These are phyloP conservation scores for Zygnema cylindricum DNA, from an alignment of 139 green algal species.

Conservation along the genomic window DNA sequence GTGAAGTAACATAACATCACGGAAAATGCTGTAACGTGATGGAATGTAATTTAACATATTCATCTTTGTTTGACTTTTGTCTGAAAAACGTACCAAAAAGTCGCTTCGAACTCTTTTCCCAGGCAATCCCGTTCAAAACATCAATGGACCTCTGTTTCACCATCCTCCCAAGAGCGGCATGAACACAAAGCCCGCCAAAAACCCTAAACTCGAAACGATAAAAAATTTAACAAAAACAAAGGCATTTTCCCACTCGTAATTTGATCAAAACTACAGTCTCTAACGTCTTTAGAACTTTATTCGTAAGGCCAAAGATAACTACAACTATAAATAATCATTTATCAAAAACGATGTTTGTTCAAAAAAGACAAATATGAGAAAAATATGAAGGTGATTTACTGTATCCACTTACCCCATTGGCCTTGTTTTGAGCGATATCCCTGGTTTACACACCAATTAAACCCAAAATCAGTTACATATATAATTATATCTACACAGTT, in stretches of 20 bases:
- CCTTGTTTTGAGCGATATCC: too few species aligned
- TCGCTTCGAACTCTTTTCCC: conserved; percentile 6
- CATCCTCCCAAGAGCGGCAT: neutral
- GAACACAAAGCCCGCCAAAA: neutral
- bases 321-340: neutral
- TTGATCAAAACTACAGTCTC: too few species aligned
- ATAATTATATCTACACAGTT: neutral
- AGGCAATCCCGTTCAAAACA: conserved; percentile 61
- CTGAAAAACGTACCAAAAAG: conserved; percentile 46
- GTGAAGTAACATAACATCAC: too few species aligned
- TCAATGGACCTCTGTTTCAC: conserved; percentile 17
- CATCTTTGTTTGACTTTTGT: too few species aligned
- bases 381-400: too few species aligned
- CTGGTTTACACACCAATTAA: too few species aligned
- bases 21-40: too few species aligned
- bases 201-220: neutral
- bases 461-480: neutral
- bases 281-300: too few species aligned
- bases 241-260: neutral
- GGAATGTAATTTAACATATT: too few species aligned
- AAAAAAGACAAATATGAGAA: too few species aligned
- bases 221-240: neutral
- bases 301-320: neutral
- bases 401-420: too few species aligned
- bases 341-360: too few species aligned